Evolutionary conservation across 2,329 filamentous ascomycete species (phyloP).

Genomic region (Magnaporthiopsis poae): DNA sequence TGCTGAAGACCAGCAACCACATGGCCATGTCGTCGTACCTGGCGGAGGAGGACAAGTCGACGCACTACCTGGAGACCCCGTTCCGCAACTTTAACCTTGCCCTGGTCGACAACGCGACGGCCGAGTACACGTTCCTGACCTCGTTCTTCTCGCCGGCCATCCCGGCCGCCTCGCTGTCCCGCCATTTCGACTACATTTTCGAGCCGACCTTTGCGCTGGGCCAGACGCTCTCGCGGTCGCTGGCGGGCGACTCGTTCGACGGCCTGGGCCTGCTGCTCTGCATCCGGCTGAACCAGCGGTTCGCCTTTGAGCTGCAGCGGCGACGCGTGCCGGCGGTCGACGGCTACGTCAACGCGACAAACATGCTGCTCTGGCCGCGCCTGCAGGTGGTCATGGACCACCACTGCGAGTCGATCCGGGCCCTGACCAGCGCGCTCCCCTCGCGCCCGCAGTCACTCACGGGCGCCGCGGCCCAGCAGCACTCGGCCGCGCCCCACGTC

Average conservation of each 20-base stretch:
- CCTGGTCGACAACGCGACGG: slow-evolving; percentile 82
- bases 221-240: slow-evolving; percentile 61
- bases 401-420: slow-evolving; percentile 78
- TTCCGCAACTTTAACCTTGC: slow-evolving; percentile 95
- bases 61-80: slow-evolving; percentile 78
- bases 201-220: slow-evolving; percentile 82
- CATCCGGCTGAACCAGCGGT: slow-evolving; percentile 84
- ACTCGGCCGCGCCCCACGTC: slow-evolving; percentile 77
- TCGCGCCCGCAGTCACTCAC: slow-evolving; percentile 19
- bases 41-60: slow-evolving; percentile 77
- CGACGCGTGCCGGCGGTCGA: slow-evolving; percentile 83
- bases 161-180: slow-evolving; percentile 66
- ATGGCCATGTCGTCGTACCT: slow-evolving; percentile 76
- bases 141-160: slow-evolving; percentile 76
- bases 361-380: slow-evolving; percentile 92
- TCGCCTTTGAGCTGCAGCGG: slow-evolving; percentile 86
- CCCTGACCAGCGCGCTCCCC: slow-evolving; percentile 44
- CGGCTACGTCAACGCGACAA: slow-evolving; percentile 84
- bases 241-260: slow-evolving; percentile 70
- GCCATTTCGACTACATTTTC: slow-evolving; percentile 80
- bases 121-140: slow-evolving; percentile 88
- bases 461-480: slow-evolving; percentile 41
- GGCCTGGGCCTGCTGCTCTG: slow-evolving; percentile 81
- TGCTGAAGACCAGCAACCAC: slow-evolving; percentile 63
- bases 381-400: slow-evolving; percentile 89